These are phyloP conservation scores for Alternaria longipes DNA, from an alignment of 2,329 filamentous ascomycete genomes.

Conservation along the genomic window DNA sequence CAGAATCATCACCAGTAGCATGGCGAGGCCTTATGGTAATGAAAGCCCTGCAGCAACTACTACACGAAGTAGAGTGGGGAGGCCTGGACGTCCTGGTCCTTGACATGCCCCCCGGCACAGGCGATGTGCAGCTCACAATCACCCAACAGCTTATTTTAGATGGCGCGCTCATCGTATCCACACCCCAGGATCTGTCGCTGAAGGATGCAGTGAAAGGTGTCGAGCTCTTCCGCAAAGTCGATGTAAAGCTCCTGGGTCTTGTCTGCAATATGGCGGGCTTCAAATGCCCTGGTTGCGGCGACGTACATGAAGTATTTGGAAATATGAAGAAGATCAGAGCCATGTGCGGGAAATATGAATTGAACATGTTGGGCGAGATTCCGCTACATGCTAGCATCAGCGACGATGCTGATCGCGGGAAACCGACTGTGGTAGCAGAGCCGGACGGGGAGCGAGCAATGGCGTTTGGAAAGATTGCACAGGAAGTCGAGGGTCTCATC, in stretches of 20 bases:
- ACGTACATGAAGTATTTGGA: constrained; percentile 54
- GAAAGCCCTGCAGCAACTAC: constrained; percentile 93
- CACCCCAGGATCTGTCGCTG: constrained; percentile 90
- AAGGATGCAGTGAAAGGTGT: constrained; percentile 93
- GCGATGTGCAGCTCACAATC: constrained; percentile 96
- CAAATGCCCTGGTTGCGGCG: constrained; percentile 61
- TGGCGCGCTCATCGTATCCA: constrained; percentile 87
- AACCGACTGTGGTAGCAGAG: constrained; percentile 89
- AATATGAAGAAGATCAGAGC: constrained; percentile 79
- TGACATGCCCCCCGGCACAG: constrained; percentile 92
- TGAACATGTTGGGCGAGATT: constrained; percentile 87
- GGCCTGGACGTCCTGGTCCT: constrained; percentile 87
- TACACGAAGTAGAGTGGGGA: constrained; percentile 95
- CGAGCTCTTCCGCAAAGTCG: constrained; percentile 88
- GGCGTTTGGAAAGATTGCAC: constrained; percentile 77
- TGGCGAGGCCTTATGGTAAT: constrained; percentile 98
- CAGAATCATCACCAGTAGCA: constrained; percentile 81
- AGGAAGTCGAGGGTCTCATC: constrained; percentile 52
- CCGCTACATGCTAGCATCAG: constrained; percentile 88
- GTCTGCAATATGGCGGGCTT: constrained; percentile 62
- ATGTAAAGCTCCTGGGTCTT: constrained; percentile 81
- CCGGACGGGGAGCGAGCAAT: constrained; percentile 76
- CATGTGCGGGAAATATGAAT: constrained; percentile 75
- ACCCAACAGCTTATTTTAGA: constrained; percentile 92
- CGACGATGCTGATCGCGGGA: constrained; percentile 84